These are phyloP conservation scores for Scutellaria galericulata DNA, from an alignment of 257 asterid species.

Conservation along the genomic window DNA sequence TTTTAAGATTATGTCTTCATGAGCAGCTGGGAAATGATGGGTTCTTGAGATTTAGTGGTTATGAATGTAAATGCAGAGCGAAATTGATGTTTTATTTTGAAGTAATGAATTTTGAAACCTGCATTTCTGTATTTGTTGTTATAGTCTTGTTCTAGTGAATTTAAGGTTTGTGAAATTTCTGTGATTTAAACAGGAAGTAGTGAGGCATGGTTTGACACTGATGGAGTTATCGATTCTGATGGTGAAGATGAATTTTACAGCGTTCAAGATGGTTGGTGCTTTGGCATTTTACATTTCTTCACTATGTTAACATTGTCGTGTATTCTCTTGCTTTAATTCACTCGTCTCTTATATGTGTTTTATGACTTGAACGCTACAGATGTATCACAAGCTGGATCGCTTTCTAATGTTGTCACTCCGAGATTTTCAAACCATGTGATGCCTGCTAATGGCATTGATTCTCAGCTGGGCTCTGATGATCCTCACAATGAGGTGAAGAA, in stretches of 20 bases:
- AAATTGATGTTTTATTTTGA: conserved; percentile 5
- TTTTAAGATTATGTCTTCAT: neutral
- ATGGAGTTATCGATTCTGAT: conserved; percentile 65
- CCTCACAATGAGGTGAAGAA: conserved; percentile 50
- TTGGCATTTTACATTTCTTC: conserved; percentile 4
- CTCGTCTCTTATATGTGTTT: neutral
- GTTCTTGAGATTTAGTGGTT: conserved; percentile 25
- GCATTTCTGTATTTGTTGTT: neutral
- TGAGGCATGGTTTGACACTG: conserved; percentile 89
- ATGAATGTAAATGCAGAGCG: conserved; percentile 4
- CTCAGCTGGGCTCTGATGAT: conserved; percentile 48
- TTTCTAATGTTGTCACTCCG: conserved; percentile 78
- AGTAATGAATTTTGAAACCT: neutral
- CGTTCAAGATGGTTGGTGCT: conserved; percentile 80
- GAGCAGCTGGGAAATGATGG: conserved; percentile 26
- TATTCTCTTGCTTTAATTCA: neutral
- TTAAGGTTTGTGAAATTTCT: conserved; percentile 6
- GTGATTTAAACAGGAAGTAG: conserved; percentile 56
- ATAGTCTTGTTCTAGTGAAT: neutral
- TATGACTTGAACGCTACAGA: conserved; percentile 51
- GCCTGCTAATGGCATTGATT: conserved; percentile 43
- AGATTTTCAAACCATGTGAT: conserved; percentile 61
- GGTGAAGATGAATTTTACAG: conserved; percentile 91
- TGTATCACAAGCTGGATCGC: conserved; percentile 80
- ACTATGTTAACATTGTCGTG: neutral